A percentile compares a stretch with the other conserved stretches of the same genome.
Conservation (phyloP, 1,284 basidiomycete genomes). For the Puccinia hordei region DNA sequence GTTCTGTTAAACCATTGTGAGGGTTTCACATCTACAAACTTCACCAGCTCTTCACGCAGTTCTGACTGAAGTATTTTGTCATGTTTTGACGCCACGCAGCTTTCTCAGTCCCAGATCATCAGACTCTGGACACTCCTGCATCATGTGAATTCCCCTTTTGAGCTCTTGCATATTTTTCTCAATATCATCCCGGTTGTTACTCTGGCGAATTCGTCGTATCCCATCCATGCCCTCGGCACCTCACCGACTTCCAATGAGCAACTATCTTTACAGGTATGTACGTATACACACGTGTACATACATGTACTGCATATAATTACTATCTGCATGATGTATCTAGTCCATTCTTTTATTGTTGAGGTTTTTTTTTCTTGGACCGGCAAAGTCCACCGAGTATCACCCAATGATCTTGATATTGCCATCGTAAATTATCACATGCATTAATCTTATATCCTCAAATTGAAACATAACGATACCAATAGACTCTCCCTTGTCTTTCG, state of each 20-base stretch:
- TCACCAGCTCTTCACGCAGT: not conserved
- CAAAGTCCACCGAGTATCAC: no score
- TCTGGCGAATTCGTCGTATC: not conserved
- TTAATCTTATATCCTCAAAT: no score
- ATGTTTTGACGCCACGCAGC: no score
- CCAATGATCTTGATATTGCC: no score
- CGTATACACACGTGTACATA: not conserved
- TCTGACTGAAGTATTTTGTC: not conserved
- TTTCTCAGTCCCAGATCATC: not conserved
- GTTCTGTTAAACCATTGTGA: not conserved
- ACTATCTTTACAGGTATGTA: not conserved
- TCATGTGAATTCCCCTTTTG: no score
- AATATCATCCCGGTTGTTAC: not conserved
- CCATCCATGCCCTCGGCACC: not conserved
- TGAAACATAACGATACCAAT: no score
- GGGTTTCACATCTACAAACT: not conserved
- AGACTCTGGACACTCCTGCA: not conserved
- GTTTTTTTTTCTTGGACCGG: not conserved
- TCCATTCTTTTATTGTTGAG: not conserved
- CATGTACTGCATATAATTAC: not conserved
- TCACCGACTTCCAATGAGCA: not conserved
- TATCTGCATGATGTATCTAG: not conserved
- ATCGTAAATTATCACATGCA: no score
- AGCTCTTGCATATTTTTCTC: constrained; percentile 12
- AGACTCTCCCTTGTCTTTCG: no score